phyloP scores from a whole-genome alignment of 257 asterid species.

The Galeopsis tetrahit region DNA sequence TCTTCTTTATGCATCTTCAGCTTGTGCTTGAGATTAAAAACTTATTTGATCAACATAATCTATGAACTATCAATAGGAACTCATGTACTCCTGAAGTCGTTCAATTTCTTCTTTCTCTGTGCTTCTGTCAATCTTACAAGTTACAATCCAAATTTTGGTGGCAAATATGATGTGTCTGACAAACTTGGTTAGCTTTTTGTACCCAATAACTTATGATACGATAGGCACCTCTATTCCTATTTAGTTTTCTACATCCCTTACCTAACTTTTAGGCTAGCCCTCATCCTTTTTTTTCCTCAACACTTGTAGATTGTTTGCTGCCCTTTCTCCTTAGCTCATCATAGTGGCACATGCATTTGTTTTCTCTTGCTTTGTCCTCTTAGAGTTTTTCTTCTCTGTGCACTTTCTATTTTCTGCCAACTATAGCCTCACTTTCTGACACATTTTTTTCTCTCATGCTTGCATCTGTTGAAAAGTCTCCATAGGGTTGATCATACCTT shows the following conservation, averaged over 20 bases:
- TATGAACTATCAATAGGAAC: neutral
- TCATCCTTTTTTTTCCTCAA: neutral
- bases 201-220: neutral
- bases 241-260: neutral
- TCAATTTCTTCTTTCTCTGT: conserved; percentile 6
- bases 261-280: neutral
- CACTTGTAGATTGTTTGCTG: neutral
- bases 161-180: neutral
- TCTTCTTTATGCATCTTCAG: neutral
- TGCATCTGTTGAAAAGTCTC: neutral
- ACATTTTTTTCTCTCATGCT: neutral
- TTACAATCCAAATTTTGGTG: conserved; percentile 1
- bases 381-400: neutral
- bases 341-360: neutral
- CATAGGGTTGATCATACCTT: neutral
- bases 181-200: neutral
- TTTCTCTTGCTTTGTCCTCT: conserved; percentile 7
- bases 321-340: neutral
- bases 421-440: neutral
- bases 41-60: neutral
- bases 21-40: neutral
- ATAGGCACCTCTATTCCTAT: neutral
- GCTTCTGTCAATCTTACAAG: conserved; percentile 2
- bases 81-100: neutral
- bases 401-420: neutral